Base-by-base conservation (phyloP, 352 stramenopile species). In the Phytophthora aleatoria region DNA sequence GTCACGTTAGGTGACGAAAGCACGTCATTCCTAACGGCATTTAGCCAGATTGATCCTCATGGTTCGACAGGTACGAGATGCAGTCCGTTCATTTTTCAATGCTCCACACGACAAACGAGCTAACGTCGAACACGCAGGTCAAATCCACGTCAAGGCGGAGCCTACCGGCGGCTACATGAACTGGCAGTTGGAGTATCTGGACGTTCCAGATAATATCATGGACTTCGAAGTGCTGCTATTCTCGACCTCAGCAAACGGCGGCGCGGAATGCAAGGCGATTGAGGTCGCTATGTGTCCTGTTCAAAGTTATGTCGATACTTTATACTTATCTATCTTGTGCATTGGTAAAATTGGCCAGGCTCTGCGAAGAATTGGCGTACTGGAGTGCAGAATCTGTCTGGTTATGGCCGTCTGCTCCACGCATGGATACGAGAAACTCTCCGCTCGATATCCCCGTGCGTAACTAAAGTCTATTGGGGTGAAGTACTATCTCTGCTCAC, bases 341-440 rank as follows among this genome's bases (percentile, higher is more conserved):
- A 1, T 41, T 41, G 12, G 2, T n/a, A 16, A 48, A 3, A 33
- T 31, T 57, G 33, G 35, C 12, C 24, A 61, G 54, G 54, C 36
- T 9, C 43, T 61, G 8, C 41, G 15, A 47, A 61, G 42, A 27
- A 39, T 61, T 47, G 44, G 54, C 9, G 54, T 54, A 38, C 6
- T 28, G 3, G 45, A 61, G 15, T 27, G 15, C 15, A 53, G 33
- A 0, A 61, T 61, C 33, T 31, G 31, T 9, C 24, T 61, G 31
- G 26, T 61, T 24, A 54, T 61, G 54, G 54, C 54, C 13, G 43
- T 61, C 24, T 61, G 54, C 33, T 49, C 54, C 31, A 41, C 44
- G 12, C 31, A 30, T 39, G 54, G 54, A 20, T 61, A 39, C 31
- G 35, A 61, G 31, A 45, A 54, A 45, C 54, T 61, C 8, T 54